These are phyloP conservation scores for Acmispon strigosus DNA, from an alignment of 306 rosid genomes.

Conservation along the genomic window DNA sequence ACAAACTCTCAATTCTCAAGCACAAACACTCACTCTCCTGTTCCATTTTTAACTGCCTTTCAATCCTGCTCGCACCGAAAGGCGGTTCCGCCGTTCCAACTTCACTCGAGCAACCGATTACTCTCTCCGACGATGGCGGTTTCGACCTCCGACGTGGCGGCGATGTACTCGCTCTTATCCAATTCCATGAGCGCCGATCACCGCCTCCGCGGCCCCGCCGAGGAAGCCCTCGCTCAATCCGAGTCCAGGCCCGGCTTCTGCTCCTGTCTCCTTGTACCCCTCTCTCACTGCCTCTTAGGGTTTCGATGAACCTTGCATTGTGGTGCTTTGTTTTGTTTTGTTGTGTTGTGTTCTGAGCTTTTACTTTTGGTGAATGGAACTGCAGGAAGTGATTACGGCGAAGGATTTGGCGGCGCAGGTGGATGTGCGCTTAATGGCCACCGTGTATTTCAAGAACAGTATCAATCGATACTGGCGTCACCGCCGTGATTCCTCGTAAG, in stretches of 20 bases:
- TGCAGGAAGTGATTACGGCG: conserved; percentile 80
- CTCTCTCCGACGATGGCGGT: conserved; percentile 65
- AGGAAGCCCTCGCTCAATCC: conserved; percentile 65
- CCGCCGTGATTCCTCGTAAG: conserved; percentile 63
- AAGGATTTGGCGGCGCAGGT: conserved; percentile 65
- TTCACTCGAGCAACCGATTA: not conserved
- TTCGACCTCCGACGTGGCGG: conserved; percentile 67
- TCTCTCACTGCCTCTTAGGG: conserved; percentile 30
- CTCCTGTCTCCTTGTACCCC: conserved; percentile 60
- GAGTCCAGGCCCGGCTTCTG: conserved; percentile 89
- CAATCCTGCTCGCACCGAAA: conserved; percentile 2
- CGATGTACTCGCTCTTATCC: conserved; percentile 66
- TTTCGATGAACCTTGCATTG: conserved; percentile 28
- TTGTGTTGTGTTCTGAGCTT: conserved; percentile 1
- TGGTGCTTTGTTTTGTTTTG: not conserved
- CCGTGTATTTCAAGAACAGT: conserved; percentile 78
- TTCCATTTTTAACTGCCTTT: not conserved
- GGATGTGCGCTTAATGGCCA: conserved; percentile 89
- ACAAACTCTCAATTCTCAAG: not conserved
- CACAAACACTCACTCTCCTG: not conserved
- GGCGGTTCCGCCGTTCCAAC: not conserved
- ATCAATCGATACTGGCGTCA: conserved; percentile 84
- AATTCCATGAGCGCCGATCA: conserved; percentile 82
- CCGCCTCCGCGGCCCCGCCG: conserved; percentile 64
- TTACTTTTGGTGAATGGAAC: not conserved